A percentile compares a stretch with the other conserved stretches of the same genome.
phyloP scores from a whole-genome alignment of 768 basidiomycete species.

The Botryobasidium botryosum region DNA sequence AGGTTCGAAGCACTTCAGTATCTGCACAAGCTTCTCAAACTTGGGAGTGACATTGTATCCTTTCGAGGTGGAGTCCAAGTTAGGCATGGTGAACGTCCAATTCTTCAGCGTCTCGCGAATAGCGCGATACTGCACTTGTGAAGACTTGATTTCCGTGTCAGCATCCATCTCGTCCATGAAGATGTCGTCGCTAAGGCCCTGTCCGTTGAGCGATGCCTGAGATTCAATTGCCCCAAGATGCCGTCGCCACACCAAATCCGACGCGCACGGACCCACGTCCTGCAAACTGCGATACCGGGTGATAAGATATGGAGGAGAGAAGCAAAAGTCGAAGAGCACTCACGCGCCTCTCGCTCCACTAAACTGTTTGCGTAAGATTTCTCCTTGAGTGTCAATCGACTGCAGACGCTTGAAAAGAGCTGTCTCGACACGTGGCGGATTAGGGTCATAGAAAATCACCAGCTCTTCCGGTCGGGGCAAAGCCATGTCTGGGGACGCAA shows the following conservation, averaged over 20 bases:
- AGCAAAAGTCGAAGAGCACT: neutral
- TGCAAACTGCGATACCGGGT: slow-evolving; percentile 1
- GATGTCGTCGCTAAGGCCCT: neutral
- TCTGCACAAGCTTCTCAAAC: slow-evolving; percentile 40
- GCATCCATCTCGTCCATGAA: slow-evolving; percentile 19
- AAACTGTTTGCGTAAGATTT: neutral
- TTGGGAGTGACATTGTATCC: slow-evolving; percentile 57
- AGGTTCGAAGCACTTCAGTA: slow-evolving; percentile 36
- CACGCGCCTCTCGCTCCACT: neutral
- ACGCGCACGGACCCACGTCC: slow-evolving; percentile 50
- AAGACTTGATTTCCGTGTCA: slow-evolving; percentile 5
- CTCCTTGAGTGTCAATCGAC: neutral
- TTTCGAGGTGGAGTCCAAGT: slow-evolving; percentile 35
- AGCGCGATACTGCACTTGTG: slow-evolving; percentile 5
- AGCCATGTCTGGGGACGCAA: neutral
- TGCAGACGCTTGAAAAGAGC: neutral
- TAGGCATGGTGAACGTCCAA: slow-evolving; percentile 49
- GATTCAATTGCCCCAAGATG: slow-evolving; percentile 27
- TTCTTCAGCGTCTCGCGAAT: slow-evolving; percentile 32
- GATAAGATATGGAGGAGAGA: neutral
- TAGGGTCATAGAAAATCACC: slow-evolving; percentile 3
- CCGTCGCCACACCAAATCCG: slow-evolving; percentile 52
- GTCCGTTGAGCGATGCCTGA: neutral
- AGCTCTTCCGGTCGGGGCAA: neutral
- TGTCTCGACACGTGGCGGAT: neutral